phyloP scores from a whole-genome alignment of 2,329 filamentous ascomycete genomes.

The Diaporthe australafricana region DNA sequence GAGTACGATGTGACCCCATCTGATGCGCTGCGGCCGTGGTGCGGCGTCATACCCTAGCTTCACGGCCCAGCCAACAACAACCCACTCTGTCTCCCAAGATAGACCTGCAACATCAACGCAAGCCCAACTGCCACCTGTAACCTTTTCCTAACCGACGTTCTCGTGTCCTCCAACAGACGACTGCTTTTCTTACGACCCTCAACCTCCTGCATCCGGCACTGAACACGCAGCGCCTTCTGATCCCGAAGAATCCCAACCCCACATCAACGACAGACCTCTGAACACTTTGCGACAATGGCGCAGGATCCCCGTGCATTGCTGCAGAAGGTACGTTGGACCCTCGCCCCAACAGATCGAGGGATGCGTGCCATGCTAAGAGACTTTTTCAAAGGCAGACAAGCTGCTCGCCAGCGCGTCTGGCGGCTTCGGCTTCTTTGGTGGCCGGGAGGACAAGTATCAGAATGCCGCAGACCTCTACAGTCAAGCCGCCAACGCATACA shows the following conservation, averaged over 20 bases:
- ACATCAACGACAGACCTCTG: not conserved
- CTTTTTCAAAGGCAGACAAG: constrained; percentile 81
- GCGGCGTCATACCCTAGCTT: constrained; percentile 36
- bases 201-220: not conserved
- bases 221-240: not conserved
- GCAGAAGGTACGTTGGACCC: constrained; percentile 72
- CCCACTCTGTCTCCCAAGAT: constrained; percentile 10
- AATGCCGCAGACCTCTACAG: constrained; percentile 88
- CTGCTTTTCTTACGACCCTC: not conserved
- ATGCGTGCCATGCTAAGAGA: not conserved
- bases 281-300: constrained; percentile 62
- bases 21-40: constrained; percentile 29
- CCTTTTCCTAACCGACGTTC: not conserved
- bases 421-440: constrained; percentile 92
- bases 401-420: constrained; percentile 77
- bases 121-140: constrained; percentile 8
- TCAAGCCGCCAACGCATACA: constrained; percentile 91
- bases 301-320: constrained; percentile 83
- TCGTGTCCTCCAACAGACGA: not conserved
- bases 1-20: not conserved
- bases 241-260: constrained; percentile 1
- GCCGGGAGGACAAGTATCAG: constrained; percentile 88
- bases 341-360: not conserved
- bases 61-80: constrained; percentile 22
- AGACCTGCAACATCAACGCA: constrained; percentile 1